These are phyloP conservation scores for Helminthosporium solani DNA, from an alignment of 2,329 filamentous ascomycete genomes.

Conservation along the genomic window DNA sequence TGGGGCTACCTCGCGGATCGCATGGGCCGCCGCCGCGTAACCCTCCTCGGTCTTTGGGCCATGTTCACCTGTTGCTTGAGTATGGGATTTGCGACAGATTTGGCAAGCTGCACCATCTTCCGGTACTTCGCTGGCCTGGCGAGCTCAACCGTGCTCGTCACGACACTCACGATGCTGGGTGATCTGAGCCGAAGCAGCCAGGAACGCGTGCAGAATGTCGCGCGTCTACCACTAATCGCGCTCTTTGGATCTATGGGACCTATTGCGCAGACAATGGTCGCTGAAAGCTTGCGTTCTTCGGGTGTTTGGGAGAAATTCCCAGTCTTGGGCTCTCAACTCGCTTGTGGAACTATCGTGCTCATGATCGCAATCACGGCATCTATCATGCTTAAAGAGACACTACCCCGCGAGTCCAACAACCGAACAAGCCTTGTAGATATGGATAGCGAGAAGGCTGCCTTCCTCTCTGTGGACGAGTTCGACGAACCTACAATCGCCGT, in stretches of 20 bases:
- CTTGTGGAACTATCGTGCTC: constrained; percentile 46
- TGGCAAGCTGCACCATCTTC: constrained; percentile 46
- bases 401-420: constrained; percentile 29
- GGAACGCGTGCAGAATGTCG: constrained; percentile 45
- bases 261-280: constrained; percentile 46
- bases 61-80: constrained; percentile 48
- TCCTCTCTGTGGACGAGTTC: constrained; percentile 43
- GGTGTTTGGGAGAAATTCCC: constrained; percentile 47
- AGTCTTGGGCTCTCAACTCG: constrained; percentile 47
- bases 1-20: constrained; percentile 50
- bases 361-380: constrained; percentile 44
- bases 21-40: constrained; percentile 47
- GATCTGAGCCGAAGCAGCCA: constrained; percentile 43
- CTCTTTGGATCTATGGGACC: constrained; percentile 50
- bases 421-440: constrained; percentile 24
- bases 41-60: constrained; percentile 46
- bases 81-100: constrained; percentile 50
- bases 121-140: constrained; percentile 48
- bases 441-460: constrained; percentile 50
- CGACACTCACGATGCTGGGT: constrained; percentile 50
- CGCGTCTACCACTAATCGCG: constrained; percentile 47
- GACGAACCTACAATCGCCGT: constrained; percentile 38
- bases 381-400: constrained; percentile 45
- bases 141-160: constrained; percentile 48
- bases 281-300: constrained; percentile 44